Evolutionary conservation across 2,329 filamentous ascomycete species (phyloP), one percentile per base, ranked within the genome.

Genomic region (Trichoderma endophyticum): DNA sequence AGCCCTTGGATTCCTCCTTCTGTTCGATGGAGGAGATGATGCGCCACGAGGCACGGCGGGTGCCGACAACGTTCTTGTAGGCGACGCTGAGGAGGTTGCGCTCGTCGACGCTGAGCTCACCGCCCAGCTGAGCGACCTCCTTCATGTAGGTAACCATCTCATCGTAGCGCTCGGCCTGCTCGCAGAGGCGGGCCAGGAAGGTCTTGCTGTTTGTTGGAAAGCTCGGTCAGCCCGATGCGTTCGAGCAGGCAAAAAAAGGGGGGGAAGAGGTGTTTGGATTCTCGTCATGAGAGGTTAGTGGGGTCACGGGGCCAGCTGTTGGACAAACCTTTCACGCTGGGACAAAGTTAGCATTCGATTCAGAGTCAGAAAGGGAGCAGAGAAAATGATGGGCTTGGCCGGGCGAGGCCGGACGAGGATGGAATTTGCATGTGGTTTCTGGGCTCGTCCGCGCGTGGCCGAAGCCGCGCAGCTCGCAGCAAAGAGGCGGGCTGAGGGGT

Each of bases 141-240:
- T 98, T 98, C 96, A 98, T 98, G 89, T 95, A 98, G 83, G 91
- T 94, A 80, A 98, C 95, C 95, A 98, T 98, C 88, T 98, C 96
- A 95, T 99, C 95, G 87, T 99, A 99, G 83, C 95, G 95, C 90
- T 98, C 96, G 84, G 96, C 96, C 91, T 99, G 96, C 93, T 98
- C 96, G 90, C 96, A 98, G 84, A 99, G 94, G 88, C 96, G 92
- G 86, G 96, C 96, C 85, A 98, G 94, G 90, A 98, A 98, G 83
- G 96, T 98, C 92, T 98, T 98, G 92, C 94, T 97, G 84, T 83
- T 66, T 65, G 69, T 57, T 66, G 71, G 63, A 26, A 61, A 72
- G 21, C n/a, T 63, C 71, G 61, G 71, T 73, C 69, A 73, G 71
- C 66, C 56, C 32, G 34, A 57, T 48, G 32, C 56, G 56, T 34